Evolutionary conservation across 129 eudicot genomes (phyloP), one percentile per base, ranked within the genome.

Genomic region (Lactuca sativa): DNA sequence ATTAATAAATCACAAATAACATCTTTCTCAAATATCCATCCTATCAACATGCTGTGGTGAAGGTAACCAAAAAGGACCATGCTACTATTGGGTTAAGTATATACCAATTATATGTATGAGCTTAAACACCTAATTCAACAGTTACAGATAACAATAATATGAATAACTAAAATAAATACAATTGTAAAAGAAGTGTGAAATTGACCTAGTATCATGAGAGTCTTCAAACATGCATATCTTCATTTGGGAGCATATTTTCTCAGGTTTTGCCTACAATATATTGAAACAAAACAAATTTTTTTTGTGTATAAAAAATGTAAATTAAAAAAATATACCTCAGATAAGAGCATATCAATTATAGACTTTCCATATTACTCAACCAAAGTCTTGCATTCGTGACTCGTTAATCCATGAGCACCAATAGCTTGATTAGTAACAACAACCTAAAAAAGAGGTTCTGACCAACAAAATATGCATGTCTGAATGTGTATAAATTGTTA

Each of bases 331-430:
- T 91, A 86, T 74, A 30, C 21, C 1, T 18, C 21, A 18, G 21
- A 18, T 18, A 18, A 18, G 21, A 18, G 21, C 21, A 18, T 18
- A 18, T 18, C 21, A 18, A 18, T 18, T 18, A 18, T 18, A 18
- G 21, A 18, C 21, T 18, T 18, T 18, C 96, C 98, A 76, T 86
- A 89, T 30, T 79, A 75, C 14, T 79, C 62, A 65, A 93, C 88
- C 36, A 93, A 80, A 31, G 95, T 37, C 80, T 85, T 93, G 85
- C 98, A 93, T 80, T 93, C 90, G 67, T 81, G 86, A 85, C 95
- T 93, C 65, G 86, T 73, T 49, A 93, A 77, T 15, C 96, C 98
- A 31, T 84, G 47, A 61, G 98, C 98, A 38, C 98, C 98, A 83
- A 93, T 89, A 18, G 90, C 98, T 74, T 87, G 90, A 80, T 93